Base-by-base conservation (phyloP, 2,329 filamentous ascomycete genomes). In the Xylaria sp. region DNA sequence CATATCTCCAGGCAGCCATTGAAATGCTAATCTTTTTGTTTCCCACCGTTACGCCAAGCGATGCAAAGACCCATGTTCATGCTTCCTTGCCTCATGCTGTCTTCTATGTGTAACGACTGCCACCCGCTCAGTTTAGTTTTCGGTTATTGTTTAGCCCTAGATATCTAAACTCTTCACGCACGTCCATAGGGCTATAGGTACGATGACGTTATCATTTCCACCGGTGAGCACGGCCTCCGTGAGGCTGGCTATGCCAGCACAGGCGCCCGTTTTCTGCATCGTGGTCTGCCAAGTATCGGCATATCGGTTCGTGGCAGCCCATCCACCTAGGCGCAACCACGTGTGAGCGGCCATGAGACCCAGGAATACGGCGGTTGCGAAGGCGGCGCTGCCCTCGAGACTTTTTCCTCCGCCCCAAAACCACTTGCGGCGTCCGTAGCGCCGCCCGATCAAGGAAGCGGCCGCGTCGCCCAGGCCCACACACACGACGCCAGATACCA, bases 181-280 rank as follows among this genome's bases (percentile, higher is more conserved):
- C 69, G 94, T 88, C 96, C 96, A 99, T 70, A 99, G 82, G 60
- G 97, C 90, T 66, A 99, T 89, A 3, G 96, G 96, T 72, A 98
- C 95, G 72, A 98, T 91, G 20, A 99, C 96, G 84, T 99, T 99
- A 85, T 99, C 96, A 81, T 99, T 99, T 37, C 95, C 96, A 1
- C 96, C 96, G 15, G 96, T 98, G 72, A 99, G 83, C 56, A 98
- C 95, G 32, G 96, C 94, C 83, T 99, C 96, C 62, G 96, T 97
- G 74, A 98, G 85, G 80, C 94, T 98, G 34, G 94, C 93, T 67
- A 94, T 88, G 51, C 87, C 86, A 7, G 92, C 94, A 73, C 94
- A 97, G 57, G 92, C 77, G 4, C 85, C 83, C 12, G 91, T 89
- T 77, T 95, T 96, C 4, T 90, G 89, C 73, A 90, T 84, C 25